Conservation (phyloP, 768 basidiomycete species). For the Filobasidium wieringae region DNA sequence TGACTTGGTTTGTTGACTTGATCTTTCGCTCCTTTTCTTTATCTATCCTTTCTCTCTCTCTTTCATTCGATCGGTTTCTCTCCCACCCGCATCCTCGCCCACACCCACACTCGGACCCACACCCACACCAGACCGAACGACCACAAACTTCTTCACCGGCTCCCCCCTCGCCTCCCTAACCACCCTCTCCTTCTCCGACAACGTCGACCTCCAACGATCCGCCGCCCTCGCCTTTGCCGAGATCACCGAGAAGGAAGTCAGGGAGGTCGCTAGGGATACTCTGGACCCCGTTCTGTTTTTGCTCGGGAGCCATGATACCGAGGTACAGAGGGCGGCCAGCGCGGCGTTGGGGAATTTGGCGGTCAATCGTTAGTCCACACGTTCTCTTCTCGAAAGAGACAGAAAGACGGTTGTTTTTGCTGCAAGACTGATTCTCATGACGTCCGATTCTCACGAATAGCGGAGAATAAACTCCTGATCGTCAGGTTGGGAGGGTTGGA, state of each 20-base stretch:
- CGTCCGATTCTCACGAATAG: constrained; percentile 41
- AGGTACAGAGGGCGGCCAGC: constrained; percentile 95
- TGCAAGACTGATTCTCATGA: background rate
- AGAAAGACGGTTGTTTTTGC: too few species aligned
- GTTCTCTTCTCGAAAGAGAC: too few species aligned
- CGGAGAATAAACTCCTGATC: constrained; percentile 97
- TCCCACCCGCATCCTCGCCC: background rate
- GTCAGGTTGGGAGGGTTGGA: constrained; percentile 95
- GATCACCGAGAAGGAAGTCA: constrained; percentile 98
- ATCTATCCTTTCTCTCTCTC: background rate
- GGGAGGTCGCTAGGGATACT: constrained; percentile 90
- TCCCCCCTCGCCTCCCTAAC: constrained; percentile 84
- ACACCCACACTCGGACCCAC: background rate
- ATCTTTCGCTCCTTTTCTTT: background rate
- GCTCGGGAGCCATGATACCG: constrained; percentile 91
- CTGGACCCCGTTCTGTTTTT: constrained; percentile 96
- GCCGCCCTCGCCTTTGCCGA: constrained; percentile 97
- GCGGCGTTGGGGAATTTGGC: constrained; percentile 95
- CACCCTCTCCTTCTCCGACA: constrained; percentile 95
- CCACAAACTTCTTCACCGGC: constrained; percentile 96
- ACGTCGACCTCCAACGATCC: constrained; percentile 95
- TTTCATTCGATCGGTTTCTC: background rate
- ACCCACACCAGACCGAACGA: constrained; percentile 79
- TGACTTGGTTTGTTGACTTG: too few species aligned
- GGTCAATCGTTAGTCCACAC: constrained; percentile 72